phyloP scores from a whole-genome alignment of 768 basidiomycete genomes.

The Rhizopogon sp. region DNA sequence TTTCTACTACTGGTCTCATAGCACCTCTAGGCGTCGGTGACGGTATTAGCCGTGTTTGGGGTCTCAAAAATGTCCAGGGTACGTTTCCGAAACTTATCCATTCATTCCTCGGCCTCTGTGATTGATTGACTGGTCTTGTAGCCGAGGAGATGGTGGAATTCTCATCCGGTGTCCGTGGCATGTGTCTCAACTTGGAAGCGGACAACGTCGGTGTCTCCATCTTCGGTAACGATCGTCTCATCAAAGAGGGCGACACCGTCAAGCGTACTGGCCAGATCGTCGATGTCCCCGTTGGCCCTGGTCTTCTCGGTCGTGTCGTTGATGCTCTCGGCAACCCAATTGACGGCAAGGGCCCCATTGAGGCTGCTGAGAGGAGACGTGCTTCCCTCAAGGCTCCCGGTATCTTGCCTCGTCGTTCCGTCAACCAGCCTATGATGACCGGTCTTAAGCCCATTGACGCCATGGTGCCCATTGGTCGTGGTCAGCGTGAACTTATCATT shows the following conservation, averaged over 20 bases:
- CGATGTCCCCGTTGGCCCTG: conserved; percentile 98
- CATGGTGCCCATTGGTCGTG: conserved; percentile 99
- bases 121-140: conserved; percentile 26
- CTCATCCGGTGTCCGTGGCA: conserved; percentile 99
- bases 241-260: conserved; percentile 99
- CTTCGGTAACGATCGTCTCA: conserved; percentile 96
- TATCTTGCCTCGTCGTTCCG: conserved; percentile 98
- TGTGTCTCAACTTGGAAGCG: conserved; percentile 99
- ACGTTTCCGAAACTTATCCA: conserved; percentile 12
- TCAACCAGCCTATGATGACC: conserved; percentile 99
- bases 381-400: conserved; percentile 98
- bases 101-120: background rate
- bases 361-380: conserved; percentile 90
- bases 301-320: conserved; percentile 97
- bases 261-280: conserved; percentile 99
- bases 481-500: conserved; percentile 99
- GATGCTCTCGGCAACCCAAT: conserved; percentile 99
- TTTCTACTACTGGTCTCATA: conserved; percentile 6
- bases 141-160: conserved; percentile 99
- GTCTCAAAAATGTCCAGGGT: conserved; percentile 98
- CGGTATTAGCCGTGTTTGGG: conserved; percentile 99
- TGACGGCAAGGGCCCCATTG: conserved; percentile 97
- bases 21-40: conserved; percentile 84
- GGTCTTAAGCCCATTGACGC: conserved; percentile 99
- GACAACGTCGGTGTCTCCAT: conserved; percentile 99